Evolutionary conservation across 2,329 filamentous ascomycete genomes (phyloP).

Genomic region (Gnomoniopsis sp.): DNA sequence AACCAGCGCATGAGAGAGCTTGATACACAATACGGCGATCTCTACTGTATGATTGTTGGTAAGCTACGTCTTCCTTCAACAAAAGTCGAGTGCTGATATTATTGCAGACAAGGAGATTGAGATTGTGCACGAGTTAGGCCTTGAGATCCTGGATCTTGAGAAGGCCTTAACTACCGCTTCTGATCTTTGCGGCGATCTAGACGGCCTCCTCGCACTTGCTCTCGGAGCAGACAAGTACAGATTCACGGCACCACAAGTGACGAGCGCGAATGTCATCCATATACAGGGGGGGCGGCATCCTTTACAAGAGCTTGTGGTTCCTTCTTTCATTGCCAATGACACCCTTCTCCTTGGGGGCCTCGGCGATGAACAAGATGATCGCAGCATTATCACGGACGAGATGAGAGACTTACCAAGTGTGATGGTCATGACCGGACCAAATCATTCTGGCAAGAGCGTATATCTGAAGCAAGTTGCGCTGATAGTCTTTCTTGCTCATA

Average conservation of each 20-base stretch:
- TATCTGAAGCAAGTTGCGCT: conserved; percentile 92
- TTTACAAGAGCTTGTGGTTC: conserved; percentile 78
- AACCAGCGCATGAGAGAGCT: conserved; percentile 76
- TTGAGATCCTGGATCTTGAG: conserved; percentile 67
- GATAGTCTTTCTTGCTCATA: conserved; percentile 87
- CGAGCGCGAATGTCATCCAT: conserved; percentile 63
- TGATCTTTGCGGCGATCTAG: conserved; percentile 79
- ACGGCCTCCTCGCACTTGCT: conserved; percentile 78
- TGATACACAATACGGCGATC: conserved; percentile 77
- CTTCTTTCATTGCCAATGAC: conserved; percentile 80
- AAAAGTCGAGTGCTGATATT: not conserved
- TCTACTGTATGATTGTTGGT: conserved; percentile 82
- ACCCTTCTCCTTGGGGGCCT: conserved; percentile 64
- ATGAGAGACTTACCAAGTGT: conserved; percentile 53
- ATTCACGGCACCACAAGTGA: conserved; percentile 68
- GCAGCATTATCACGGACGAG: conserved; percentile 12
- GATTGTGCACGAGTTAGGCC: conserved; percentile 74
- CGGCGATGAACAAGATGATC: conserved; percentile 16
- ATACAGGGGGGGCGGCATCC: conserved; percentile 82
- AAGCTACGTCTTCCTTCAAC: conserved; percentile 24
- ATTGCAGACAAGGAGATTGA: conserved; percentile 78
- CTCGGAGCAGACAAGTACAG: conserved; percentile 72
- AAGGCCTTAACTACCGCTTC: conserved; percentile 65
- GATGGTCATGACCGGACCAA: conserved; percentile 84
- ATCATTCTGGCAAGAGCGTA: conserved; percentile 94